Evolutionary conservation across 2,329 filamentous ascomycete species (phyloP).

Genomic region (Talaromyces sp.): DNA sequence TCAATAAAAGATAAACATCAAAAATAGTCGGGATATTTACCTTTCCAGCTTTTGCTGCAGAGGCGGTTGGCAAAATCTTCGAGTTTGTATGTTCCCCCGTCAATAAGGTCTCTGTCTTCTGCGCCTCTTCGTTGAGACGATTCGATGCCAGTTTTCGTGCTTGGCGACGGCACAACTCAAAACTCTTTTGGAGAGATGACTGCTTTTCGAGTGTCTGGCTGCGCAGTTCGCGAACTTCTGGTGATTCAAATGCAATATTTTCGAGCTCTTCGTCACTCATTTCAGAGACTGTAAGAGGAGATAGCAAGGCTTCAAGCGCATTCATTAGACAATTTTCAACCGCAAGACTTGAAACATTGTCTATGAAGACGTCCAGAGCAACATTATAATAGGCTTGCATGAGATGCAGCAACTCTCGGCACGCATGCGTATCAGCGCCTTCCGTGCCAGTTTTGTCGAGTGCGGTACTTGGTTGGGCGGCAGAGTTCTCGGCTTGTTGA

Average conservation of each 20-base stretch:
- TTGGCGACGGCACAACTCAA: constrained; percentile 15
- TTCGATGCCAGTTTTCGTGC: constrained; percentile 13
- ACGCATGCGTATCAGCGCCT: constrained; percentile 10
- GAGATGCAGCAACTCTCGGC: constrained; percentile 13
- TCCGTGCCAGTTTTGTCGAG: background rate
- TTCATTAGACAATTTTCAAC: constrained; percentile 39
- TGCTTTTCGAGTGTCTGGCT: constrained; percentile 16
- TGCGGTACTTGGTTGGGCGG: background rate
- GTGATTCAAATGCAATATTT: constrained; percentile 26
- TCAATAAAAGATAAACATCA: background rate
- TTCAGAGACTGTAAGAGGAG: constrained; percentile 29
- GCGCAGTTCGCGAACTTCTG: constrained; percentile 19
- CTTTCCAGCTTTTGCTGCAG: background rate
- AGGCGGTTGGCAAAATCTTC: background rate
- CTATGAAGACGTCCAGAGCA: constrained; percentile 33
- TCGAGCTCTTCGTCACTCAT: constrained; percentile 31
- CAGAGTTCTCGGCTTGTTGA: background rate
- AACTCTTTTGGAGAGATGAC: constrained; percentile 14
- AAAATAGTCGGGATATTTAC: background rate
- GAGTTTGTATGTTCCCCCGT: background rate
- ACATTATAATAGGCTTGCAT: constrained; percentile 20
- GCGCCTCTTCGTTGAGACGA: background rate
- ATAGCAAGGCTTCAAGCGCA: constrained; percentile 34
- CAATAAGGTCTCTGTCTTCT: background rate
- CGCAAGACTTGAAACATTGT: constrained; percentile 37